Base-by-base conservation (phyloP, 768 basidiomycete species). In the Leccinum subtestaceum region DNA sequence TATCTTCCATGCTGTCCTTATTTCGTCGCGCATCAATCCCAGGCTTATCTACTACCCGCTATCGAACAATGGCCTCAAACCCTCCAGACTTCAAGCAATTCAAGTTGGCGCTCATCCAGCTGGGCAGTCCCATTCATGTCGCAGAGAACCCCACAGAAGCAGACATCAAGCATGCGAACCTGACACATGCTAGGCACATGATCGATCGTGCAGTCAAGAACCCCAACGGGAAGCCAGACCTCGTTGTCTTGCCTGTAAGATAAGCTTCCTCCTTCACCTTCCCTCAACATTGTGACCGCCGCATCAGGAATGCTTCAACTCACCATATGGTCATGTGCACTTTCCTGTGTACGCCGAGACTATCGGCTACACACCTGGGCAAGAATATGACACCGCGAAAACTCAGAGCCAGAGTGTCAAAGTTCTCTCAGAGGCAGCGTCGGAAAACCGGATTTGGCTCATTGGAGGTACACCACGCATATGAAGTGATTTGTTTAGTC, bases 41-140 rank as follows among this genome's bases (percentile, higher is more conserved):
- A 25, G 36, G 29, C 32, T 23, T 9, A 34, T n/a, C 52, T 17
- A 15, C 52, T 17, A 15, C 52, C 19, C 12, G 49, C 8, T 48
- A 45, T 50, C 65, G 63, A 61, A 45, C 64, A 27, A 74, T 75
- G 72, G 65, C 69, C 55, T 63, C 62, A 34, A 55, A 59, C 3
- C 78, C 80, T 1, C 68, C 67, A 31, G 57, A 74, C 2, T 80
- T 91, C 71, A 87, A 84, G 65, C 80, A 86, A 2, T 98, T 98
- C 75, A 88, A 81, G 19, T 81, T 99, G 55, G 93, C 95, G 1
- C 80, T 98, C 49, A 84, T 98, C 57, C 97, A 99, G 72, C 83
- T 99, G 4, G 93, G 93, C n/a, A 77, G 77, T 55, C 76, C 91
- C 36, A 81, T 86, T 19, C 64, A 81, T 1, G 82, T 51, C 46